Percentiles rank a stretch among this genome's conserved stretches.
Conservation (phyloP, 768 basidiomycete species). For the Rhodotorula kratochvilovae region DNA sequence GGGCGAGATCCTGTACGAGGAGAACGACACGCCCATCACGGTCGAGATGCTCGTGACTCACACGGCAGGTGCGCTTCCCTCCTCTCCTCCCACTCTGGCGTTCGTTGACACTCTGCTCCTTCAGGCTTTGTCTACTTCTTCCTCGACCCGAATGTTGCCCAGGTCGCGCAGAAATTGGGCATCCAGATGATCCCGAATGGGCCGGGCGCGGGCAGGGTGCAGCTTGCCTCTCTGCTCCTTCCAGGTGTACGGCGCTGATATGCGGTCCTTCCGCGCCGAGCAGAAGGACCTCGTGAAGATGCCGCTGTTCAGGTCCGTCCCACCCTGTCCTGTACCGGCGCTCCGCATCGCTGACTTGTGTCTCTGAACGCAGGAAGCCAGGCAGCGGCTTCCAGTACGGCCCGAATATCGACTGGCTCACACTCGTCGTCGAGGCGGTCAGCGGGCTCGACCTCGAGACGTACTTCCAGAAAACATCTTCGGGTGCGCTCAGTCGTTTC, state of each 20-base stretch:
- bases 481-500: background rate
- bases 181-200: background rate
- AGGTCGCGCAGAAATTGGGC: background rate
- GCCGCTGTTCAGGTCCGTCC: background rate
- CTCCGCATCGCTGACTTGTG: too few species aligned
- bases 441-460: slow-evolving; percentile 42
- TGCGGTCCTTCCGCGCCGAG: too few species aligned
- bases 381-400: slow-evolving; percentile 37
- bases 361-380: too few species aligned
- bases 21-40: slow-evolving; percentile 41
- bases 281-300: background rate
- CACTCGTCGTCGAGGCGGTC: slow-evolving; percentile 43
- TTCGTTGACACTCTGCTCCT: too few species aligned
- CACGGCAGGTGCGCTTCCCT: slow-evolving; percentile 26
- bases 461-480: slow-evolving; percentile 47
- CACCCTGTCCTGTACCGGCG: too few species aligned
- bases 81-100: background rate
- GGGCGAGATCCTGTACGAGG: slow-evolving; percentile 25
- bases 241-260: background rate
- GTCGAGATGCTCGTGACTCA: slow-evolving; percentile 45
- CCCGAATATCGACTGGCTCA: slow-evolving; percentile 44
- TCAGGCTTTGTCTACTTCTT: slow-evolving; percentile 1
- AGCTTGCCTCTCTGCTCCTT: background rate
- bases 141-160: background rate
- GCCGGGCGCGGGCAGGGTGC: background rate